Evolutionary conservation across 768 basidiomycete species (phyloP), one percentile per base, ranked within the genome.

Genomic region (Cystofilobasidium macerans): DNA sequence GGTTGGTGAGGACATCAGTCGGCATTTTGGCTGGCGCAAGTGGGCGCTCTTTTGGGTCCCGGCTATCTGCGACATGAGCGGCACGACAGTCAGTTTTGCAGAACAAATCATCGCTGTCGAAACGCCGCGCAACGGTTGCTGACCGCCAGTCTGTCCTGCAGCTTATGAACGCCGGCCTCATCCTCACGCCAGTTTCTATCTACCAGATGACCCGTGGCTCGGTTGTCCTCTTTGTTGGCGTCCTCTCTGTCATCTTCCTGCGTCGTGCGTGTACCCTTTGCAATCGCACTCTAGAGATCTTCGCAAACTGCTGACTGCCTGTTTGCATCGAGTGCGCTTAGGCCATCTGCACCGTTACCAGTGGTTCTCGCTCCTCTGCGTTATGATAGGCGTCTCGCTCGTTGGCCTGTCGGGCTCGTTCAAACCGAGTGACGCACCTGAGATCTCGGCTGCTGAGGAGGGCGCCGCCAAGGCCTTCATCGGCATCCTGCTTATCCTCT

Each of bases 131-230:
- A n/a, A n/a, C n/a, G n/a, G n/a, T n/a, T 30, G 66, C 57, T 62
- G 43, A 77, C 75, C 7, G 76, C 75, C 0, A 30, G 12, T 22
- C 30, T 6, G 11, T 14, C 5, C 2, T 20, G n/a, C 62, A 65
- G 64, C 78, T 95, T 70, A 97, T 98, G 95, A 95, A 95, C 74
- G 81, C 94, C 70, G 95, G 95, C 62, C 82, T 99, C 56, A 82
- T 99, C 42, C 90, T 93, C 76, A 93, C 92, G 1, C 94, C 94
- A 33, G 95, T 99, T 62, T 64, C 62, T 9, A 28, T 64, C 32
- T 68, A 51, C 68, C 85, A 72, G 66, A 73, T 73, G 72, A 75
- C 75, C 12, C 71, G 78, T 58, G 92, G 93, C 59, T 87, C 90
- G 48, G 84, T 95, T 65, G 90, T 95, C 57, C 82, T 94, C 62